Evolutionary conservation across 2,329 filamentous ascomycete species (phyloP), one percentile per base, ranked within the genome.

Genomic region (Pezizomycotina sp.): DNA sequence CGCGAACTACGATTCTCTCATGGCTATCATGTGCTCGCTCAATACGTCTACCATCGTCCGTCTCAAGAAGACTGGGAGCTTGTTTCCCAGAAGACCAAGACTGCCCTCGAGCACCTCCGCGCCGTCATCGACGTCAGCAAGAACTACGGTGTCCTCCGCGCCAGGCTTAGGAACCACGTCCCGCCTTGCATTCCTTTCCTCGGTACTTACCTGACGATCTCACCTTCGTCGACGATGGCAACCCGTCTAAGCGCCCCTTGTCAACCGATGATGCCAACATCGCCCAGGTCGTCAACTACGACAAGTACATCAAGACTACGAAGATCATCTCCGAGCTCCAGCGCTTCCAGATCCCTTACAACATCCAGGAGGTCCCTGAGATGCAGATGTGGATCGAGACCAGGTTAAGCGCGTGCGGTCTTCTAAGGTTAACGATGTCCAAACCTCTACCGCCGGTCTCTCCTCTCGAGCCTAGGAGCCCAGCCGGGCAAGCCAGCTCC

Each of bases 201-300:
- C 2, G 89, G 89, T 46, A 92, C 92, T 60, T 95, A 93, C 56
- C 65, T 98, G 24, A 98, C 89, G 89, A 98, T 54, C 64, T 98
- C 23, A 93, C 84, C 0, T 95, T 98, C 58, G 77, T 92, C 36
- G 83, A 95, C 54, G 83, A 86, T 47, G 89, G 89, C 44, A 95
- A 95, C 56, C 78, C 80, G 21, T 71, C 81, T 4, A 84, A 66
- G 54, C 38, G 60, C 46, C 50, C 56, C n/a, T 57, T 60, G 22
- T 62, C 64, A 5, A 62, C 64, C 9, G 70, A 78, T n/a, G 67
- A 73, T 19, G 43, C 47, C 14, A 60, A 62, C 18, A 69, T 72
- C 16, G 67, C 81, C 51, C 72, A 74, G 0, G 80, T 95, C 20
- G 82, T 98, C 65, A 98, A 98, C 60, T 95, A 93, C 52, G 86